phyloP scores from a whole-genome alignment of 148 eudicot genomes.

The Camellia lanceoleosa region DNA sequence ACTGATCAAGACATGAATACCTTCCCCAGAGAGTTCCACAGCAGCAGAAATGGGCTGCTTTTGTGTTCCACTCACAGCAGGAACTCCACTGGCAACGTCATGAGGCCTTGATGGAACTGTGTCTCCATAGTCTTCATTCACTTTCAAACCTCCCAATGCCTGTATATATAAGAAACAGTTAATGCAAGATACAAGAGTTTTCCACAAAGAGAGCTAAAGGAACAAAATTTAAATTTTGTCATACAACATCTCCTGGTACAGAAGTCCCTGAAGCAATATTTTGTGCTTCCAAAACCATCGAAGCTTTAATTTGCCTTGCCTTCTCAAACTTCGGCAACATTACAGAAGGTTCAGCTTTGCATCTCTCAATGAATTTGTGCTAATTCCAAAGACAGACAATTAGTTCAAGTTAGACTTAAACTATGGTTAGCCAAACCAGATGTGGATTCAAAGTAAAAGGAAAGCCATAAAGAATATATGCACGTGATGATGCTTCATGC shows the following conservation, averaged over 20 bases:
- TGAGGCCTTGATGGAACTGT: constrained; percentile 85
- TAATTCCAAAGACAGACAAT: constrained; percentile 20
- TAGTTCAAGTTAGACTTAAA: constrained; percentile 9
- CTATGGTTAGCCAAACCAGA: not conserved
- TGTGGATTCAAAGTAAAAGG: not conserved
- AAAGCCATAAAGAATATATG: not conserved
- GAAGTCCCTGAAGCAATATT: constrained; percentile 49
- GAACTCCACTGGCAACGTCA: constrained; percentile 33
- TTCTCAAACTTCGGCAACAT: constrained; percentile 85
- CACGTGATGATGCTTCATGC: constrained; percentile 2
- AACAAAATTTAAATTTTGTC: not conserved
- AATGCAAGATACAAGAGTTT: constrained; percentile 4
- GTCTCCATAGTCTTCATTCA: constrained; percentile 67
- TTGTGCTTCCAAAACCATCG: constrained; percentile 71
- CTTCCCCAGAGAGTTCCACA: constrained; percentile 48
- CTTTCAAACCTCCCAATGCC: constrained; percentile 48
- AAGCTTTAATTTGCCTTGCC: constrained; percentile 67
- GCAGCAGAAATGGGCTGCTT: constrained; percentile 33
- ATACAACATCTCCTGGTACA: constrained; percentile 51
- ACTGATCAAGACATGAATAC: constrained; percentile 28
- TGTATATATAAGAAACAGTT: constrained; percentile 12
- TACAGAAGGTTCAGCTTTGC: constrained; percentile 74
- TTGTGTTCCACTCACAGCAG: constrained; percentile 30
- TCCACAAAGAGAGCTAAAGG: not conserved
- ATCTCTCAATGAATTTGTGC: constrained; percentile 97